These are phyloP conservation scores for Fusarium decemcellulare DNA, from an alignment of 2,329 filamentous ascomycete genomes.

Conservation along the genomic window DNA sequence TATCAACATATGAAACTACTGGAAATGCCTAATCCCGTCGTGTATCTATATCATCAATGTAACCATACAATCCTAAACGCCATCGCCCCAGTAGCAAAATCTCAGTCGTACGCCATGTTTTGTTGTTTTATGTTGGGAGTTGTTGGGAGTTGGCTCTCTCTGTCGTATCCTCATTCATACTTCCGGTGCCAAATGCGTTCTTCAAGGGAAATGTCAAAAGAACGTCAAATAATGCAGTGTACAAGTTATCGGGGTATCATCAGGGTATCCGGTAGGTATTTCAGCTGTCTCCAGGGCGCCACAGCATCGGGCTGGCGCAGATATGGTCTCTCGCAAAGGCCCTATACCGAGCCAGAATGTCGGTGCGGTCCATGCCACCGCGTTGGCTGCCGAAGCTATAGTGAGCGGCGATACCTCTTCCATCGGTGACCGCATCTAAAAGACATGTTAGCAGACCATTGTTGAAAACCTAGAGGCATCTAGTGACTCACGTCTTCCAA, in stretches of 20 bases:
- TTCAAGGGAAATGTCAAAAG: neutral
- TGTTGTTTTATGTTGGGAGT: too few species aligned
- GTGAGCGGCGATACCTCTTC: constrained; percentile 66
- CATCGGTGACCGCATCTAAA: constrained; percentile 64
- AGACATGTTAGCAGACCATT: constrained; percentile 21
- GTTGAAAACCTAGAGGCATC: too few species aligned
- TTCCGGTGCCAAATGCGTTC: too few species aligned
- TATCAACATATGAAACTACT: neutral
- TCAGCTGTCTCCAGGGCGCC: constrained; percentile 42
- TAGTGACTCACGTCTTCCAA: constrained; percentile 51
- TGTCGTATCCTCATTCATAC: too few species aligned
- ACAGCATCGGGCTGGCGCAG: constrained; percentile 55
- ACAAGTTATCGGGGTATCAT: neutral
- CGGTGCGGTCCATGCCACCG: constrained; percentile 61
- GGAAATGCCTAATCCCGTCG: neutral
- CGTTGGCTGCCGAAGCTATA: constrained; percentile 63
- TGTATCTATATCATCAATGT: neutral
- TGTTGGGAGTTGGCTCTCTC: too few species aligned
- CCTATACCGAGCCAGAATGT: constrained; percentile 67
- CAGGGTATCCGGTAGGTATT: neutral
- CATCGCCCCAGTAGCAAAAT: neutral
- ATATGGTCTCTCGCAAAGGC: constrained; percentile 67
- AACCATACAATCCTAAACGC: neutral
- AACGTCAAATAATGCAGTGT: neutral
- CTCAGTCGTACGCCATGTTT: neutral